Evolutionary conservation across 2,329 filamentous ascomycete genomes (phyloP).

Genomic region (Diplodia mutila): DNA sequence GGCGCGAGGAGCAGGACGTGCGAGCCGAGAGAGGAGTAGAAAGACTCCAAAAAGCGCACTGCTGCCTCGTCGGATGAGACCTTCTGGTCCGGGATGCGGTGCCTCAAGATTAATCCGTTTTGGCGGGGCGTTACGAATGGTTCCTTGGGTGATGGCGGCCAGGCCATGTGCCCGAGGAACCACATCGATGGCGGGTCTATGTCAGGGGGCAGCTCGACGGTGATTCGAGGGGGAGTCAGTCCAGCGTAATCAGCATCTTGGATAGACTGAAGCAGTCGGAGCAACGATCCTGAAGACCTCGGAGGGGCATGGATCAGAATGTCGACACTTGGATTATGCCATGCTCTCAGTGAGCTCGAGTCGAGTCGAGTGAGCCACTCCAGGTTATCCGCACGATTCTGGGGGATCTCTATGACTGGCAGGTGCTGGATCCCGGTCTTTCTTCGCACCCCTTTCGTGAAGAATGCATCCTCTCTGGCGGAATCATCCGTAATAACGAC

Average conservation of each 20-base stretch:
- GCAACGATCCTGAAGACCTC: conserved; percentile 72
- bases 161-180: conserved; percentile 64
- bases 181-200: conserved; percentile 69
- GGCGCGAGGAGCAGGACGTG: conserved; percentile 87
- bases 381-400: conserved; percentile 63
- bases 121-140: conserved; percentile 37
- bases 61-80: conserved; percentile 72
- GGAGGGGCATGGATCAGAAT: conserved; percentile 79
- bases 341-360: conserved; percentile 70
- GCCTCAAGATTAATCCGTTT: conserved; percentile 66
- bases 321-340: conserved; percentile 78
- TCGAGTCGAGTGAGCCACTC: conserved; percentile 81
- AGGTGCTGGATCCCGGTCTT: conserved; percentile 57
- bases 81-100: conserved; percentile 66
- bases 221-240: conserved; percentile 71
- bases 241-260: conserved; percentile 75
- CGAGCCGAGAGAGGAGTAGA: conserved; percentile 72
- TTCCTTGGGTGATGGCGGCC: conserved; percentile 54
- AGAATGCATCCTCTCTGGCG: conserved; percentile 67
- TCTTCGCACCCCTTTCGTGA: conserved; percentile 63
- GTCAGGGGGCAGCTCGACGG: conserved; percentile 76
- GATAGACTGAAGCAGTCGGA: conserved; percentile 77
- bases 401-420: conserved; percentile 77
- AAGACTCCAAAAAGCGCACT: conserved; percentile 79
- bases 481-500: conserved; percentile 74